These are phyloP conservation scores for Primulina tabacum DNA, from an alignment of 257 asterid species.

Conservation along the genomic window DNA sequence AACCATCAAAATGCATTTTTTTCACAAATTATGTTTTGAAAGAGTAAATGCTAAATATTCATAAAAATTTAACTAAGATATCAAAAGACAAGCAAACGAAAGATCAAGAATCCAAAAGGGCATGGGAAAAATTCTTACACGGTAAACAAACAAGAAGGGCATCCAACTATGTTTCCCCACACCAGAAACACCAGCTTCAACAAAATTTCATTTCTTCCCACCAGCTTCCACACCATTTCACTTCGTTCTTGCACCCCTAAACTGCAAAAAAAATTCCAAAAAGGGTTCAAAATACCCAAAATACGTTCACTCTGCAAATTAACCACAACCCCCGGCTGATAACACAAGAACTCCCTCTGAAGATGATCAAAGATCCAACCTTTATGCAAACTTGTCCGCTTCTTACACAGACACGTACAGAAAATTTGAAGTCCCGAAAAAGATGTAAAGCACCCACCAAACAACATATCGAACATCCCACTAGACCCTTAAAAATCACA, in stretches of 20 bases:
- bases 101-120: not conserved
- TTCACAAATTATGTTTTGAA: not conserved
- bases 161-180: not conserved
- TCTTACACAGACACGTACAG: not conserved
- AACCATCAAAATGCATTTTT: not conserved
- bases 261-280: no score
- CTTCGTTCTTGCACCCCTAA: no score
- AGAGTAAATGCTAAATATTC: not conserved
- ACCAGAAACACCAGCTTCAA: not conserved
- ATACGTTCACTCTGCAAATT: not conserved
- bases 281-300: not conserved
- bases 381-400: not conserved
- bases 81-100: not conserved
- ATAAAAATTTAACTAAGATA: not conserved
- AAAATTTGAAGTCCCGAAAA: not conserved
- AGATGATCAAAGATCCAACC: not conserved
- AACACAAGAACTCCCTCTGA: constrained; percentile 1
- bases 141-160: not conserved
- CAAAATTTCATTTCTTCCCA: not conserved
- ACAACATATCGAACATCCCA: not conserved
- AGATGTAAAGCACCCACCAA: not conserved
- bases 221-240: no score
- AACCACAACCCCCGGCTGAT: not conserved
- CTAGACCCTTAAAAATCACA: not conserved
- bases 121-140: not conserved